A percentile compares a stretch with the other conserved stretches of the same genome.
These are phyloP conservation scores for Podaxis sp. DNA, from an alignment of 768 basidiomycete species.

Conservation along the genomic window DNA sequence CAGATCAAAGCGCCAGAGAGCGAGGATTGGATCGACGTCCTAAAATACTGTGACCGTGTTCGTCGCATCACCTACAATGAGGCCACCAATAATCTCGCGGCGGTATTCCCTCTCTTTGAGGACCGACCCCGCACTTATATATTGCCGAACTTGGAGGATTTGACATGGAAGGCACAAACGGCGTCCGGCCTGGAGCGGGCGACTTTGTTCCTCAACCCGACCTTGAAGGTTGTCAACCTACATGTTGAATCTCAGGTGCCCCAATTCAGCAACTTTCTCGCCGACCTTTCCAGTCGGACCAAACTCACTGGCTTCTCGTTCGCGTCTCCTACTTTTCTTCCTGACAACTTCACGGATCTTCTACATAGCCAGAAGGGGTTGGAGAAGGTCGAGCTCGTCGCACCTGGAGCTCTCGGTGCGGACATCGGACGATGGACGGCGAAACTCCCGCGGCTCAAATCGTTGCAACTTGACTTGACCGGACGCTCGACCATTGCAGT, in stretches of 20 bases:
- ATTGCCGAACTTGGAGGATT: constrained; percentile 62
- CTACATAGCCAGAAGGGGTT: constrained; percentile 53
- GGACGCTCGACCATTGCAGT: constrained; percentile 63
- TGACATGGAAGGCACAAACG: constrained; percentile 72
- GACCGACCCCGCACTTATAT: constrained; percentile 58
- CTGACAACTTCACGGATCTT: constrained; percentile 67
- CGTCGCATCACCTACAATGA: constrained; percentile 69
- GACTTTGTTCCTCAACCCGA: constrained; percentile 61
- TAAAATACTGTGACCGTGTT: constrained; percentile 66
- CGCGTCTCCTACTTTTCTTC: constrained; percentile 63
- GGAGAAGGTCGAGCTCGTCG: constrained; percentile 61
- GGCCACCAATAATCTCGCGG: constrained; percentile 54
- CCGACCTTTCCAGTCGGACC: constrained; percentile 58
- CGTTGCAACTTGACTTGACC: constrained; percentile 67
- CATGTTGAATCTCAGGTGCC: constrained; percentile 56
- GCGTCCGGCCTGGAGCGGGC: constrained; percentile 61
- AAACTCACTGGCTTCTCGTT: constrained; percentile 67
- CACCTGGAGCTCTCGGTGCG: constrained; percentile 71
- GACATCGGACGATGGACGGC: constrained; percentile 73
- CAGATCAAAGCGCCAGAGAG: constrained; percentile 59
- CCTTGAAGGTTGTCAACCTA: constrained; percentile 54
- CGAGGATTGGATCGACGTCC: constrained; percentile 65
- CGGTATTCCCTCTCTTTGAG: constrained; percentile 64
- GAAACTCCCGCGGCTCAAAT: constrained; percentile 54
- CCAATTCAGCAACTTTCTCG: constrained; percentile 58